Evolutionary conservation across 164 flowering plant species (phyloP).

Genomic region (Umbellularia californica): DNA sequence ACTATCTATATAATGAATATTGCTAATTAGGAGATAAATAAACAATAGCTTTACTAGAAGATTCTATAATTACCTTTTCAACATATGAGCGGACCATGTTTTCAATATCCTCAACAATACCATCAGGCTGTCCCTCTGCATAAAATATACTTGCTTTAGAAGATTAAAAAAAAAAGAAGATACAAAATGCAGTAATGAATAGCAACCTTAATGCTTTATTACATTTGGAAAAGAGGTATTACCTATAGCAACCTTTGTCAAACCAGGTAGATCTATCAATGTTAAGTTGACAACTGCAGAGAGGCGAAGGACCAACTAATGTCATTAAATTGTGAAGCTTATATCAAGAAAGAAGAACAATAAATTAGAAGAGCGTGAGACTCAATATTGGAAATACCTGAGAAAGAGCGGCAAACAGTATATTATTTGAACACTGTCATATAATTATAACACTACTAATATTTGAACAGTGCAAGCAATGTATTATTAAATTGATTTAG

Average conservation of each 20-base stretch:
- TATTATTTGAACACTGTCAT: no score
- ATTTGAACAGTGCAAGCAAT: no score
- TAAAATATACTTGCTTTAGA: neutral
- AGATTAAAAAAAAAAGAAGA: neutral
- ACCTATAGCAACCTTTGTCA: constrained; percentile 98
- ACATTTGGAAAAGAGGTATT: constrained; percentile 18
- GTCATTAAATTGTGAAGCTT: neutral
- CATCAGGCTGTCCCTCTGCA: constrained; percentile 69
- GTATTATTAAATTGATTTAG: no score
- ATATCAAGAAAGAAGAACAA: neutral
- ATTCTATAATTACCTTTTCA: constrained; percentile 63
- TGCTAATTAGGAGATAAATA: neutral
- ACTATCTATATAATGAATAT: neutral
- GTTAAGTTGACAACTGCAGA: constrained; percentile 92
- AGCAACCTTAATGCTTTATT: neutral
- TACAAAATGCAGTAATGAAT: neutral
- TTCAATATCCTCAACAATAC: constrained; percentile 80
- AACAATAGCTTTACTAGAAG: neutral
- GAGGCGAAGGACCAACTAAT: neutral
- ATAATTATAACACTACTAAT: no score
- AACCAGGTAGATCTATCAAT: constrained; percentile 94
- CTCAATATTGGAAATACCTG: neutral
- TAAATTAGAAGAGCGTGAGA: neutral
- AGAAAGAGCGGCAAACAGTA: neutral
- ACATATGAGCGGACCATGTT: constrained; percentile 83